Evolutionary conservation across 2,329 filamentous ascomycete species (phyloP), one percentile per base, ranked within the genome.

Genomic region (Cordyceps pruinosa): DNA sequence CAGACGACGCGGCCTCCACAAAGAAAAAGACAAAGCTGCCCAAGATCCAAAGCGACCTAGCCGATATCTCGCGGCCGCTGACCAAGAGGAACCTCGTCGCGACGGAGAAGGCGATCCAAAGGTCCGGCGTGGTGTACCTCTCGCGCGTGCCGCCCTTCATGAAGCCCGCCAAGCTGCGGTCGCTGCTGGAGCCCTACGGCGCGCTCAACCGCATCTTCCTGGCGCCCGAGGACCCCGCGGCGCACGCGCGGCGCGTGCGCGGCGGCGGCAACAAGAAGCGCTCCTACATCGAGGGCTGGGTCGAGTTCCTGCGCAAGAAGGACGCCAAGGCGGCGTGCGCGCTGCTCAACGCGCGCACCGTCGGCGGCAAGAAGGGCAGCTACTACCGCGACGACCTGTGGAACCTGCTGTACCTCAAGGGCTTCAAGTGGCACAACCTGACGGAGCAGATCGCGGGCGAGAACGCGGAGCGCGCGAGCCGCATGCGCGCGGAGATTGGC

Each of bases 351-450:
- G 87, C 87, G 42, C 82, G 82, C 61, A 89, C 81, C 13, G 88
- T 94, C 59, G 89, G 89, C 51, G 90, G 90, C 26, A 92, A 92
- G 74, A 95, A 95, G 74, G 82, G 89, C 13, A 83, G 81, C 49
- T 90, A 88, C 69, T 95, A 93, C 74, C 84, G 88, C 64, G 90
- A 95, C 69, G 90, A 95, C 69, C 80, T 95, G 45, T 95, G 90
- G 90, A 92, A 88, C 65, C 75, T 94, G 61, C 80, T 88, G 60
- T 95, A 95, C 67, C 74, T 95, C 61, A 87, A 83, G 61, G 89
- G 88, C 1, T 93, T 94, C 75, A 94, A 93, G 72, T 95, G 90
- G 90, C 76, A 81, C 61, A 77, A 85, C 65, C 71, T 86, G 61
- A 90, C 87, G 57, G 87, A 89, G 69, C 87, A 92, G 73, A 91